Conservation (phyloP, 2,329 filamentous ascomycete species). For the Diaporthe vexans region DNA sequence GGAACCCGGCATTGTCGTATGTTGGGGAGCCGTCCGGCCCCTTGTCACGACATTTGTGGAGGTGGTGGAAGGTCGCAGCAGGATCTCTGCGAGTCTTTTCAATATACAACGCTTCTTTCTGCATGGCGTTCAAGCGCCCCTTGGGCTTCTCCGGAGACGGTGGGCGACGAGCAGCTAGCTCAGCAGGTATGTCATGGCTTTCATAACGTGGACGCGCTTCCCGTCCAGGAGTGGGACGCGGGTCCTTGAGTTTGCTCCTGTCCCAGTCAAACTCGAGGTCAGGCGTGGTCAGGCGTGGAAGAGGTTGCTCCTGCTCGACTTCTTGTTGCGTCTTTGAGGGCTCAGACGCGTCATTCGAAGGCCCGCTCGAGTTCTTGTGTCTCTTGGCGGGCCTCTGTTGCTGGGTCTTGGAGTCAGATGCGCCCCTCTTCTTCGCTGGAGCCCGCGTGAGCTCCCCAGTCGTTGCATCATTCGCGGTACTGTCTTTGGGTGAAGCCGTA, state of each 20-base stretch:
- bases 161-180: constrained; percentile 41
- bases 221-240: constrained; percentile 46
- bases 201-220: constrained; percentile 42
- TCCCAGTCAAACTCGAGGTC: constrained; percentile 48
- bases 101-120: constrained; percentile 11
- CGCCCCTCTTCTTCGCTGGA: constrained; percentile 23
- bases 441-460: neutral
- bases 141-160: constrained; percentile 38
- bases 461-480: neutral
- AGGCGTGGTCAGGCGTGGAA: constrained; percentile 44
- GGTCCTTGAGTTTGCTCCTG: constrained; percentile 45
- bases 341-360: neutral
- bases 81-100: constrained; percentile 2
- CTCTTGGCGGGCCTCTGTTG: constrained; percentile 3
- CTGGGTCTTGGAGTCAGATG: neutral
- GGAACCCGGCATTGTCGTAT: constrained; percentile 1
- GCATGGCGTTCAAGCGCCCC: constrained; percentile 42
- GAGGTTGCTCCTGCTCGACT: neutral
- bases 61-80: neutral
- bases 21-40: constrained; percentile 13
- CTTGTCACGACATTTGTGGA: constrained; percentile 1
- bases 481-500: neutral
- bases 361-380: neutral
- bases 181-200: constrained; percentile 21
- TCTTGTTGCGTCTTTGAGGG: neutral